phyloP scores from a whole-genome alignment of 306 rosid genomes.

The Acmispon strigosus region DNA sequence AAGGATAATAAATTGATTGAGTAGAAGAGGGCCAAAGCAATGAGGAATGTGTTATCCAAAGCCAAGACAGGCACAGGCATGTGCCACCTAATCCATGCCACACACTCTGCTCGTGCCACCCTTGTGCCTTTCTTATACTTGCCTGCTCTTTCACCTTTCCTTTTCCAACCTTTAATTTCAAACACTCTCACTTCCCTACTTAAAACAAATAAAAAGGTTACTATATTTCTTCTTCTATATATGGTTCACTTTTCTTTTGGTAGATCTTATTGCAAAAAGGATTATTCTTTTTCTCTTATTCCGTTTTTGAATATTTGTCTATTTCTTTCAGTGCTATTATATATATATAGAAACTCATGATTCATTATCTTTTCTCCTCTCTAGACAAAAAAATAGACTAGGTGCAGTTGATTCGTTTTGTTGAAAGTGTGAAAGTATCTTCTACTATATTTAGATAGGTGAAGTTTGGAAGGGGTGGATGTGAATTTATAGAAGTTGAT shows the following conservation, averaged over 20 bases:
- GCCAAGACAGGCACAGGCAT: conserved; percentile 23
- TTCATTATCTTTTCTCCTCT: not conserved
- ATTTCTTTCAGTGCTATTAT: not conserved
- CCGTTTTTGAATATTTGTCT: not conserved
- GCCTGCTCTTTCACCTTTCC: conserved; percentile 12
- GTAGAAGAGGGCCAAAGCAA: too few species aligned
- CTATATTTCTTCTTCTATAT: not conserved
- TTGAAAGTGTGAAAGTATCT: not conserved
- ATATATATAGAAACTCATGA: not conserved
- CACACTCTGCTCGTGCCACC: conserved; percentile 42
- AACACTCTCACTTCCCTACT: not conserved
- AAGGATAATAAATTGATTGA: not conserved
- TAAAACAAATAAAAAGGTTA: not conserved
- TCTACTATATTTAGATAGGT: not conserved
- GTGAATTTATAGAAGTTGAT: too few species aligned
- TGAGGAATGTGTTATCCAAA: conserved; percentile 29
- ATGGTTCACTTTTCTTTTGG: not conserved
- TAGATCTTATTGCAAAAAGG: not conserved
- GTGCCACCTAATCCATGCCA: conserved; percentile 41
- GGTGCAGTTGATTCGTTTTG: not conserved
- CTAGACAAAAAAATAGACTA: not conserved
- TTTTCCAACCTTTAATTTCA: conserved; percentile 3
- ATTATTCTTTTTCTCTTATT: conserved; percentile 8
- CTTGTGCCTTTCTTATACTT: conserved; percentile 30
- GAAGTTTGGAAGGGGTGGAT: too few species aligned